phyloP scores from a whole-genome alignment of 805 yeast genomes.

The Kodamaea hsintzibuensis region DNA sequence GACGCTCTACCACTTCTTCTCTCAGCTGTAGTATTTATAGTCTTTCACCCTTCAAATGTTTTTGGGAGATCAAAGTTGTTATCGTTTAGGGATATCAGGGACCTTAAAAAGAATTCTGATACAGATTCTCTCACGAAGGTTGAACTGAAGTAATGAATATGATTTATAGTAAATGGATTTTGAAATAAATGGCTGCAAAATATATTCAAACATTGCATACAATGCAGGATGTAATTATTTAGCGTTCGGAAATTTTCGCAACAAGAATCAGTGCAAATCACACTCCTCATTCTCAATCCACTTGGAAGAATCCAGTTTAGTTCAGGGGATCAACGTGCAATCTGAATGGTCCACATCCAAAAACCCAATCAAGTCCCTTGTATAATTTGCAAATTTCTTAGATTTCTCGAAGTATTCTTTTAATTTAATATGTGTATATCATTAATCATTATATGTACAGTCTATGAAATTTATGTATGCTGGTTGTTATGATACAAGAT shows the following conservation, averaged over 20 bases:
- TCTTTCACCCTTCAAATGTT: constrained; percentile 65
- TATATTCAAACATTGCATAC: too few relatives aligned
- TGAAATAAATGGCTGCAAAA: background rate
- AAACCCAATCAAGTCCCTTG: constrained; percentile 39
- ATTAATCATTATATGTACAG: constrained; percentile 4
- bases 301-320: constrained; percentile 4
- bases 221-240: too few relatives aligned
- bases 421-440: background rate
- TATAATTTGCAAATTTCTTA: constrained; percentile 12
- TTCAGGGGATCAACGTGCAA: constrained; percentile 43
- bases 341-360: constrained; percentile 45
- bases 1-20: constrained; percentile 32
- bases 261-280: too few relatives aligned
- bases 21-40: constrained; percentile 21
- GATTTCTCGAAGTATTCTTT: too few relatives aligned
- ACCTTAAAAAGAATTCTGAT: constrained; percentile 17
- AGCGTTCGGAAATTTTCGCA: background rate
- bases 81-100: constrained; percentile 26
- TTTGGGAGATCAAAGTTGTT: constrained; percentile 38
- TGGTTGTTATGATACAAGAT: constrained; percentile 13
- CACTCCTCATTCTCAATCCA: background rate
- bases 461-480: background rate
- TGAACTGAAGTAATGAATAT: background rate
- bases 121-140: background rate
- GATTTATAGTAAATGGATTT: too few relatives aligned